Conservation (phyloP, 1,139 yeast species). For the Debaryomyces fabryi region DNA sequence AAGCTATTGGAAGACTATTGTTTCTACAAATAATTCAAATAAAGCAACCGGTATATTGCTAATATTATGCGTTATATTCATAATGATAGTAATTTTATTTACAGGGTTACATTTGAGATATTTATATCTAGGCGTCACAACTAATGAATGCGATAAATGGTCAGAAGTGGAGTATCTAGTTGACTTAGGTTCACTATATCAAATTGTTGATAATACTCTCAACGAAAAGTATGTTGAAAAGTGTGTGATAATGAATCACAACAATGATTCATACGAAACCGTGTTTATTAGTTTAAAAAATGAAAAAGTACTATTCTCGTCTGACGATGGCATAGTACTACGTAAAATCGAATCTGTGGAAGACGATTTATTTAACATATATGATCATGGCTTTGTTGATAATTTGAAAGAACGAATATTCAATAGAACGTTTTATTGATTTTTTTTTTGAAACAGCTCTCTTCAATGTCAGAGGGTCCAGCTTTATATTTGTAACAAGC, state of each 20-base stretch:
- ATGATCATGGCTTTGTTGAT: constrained; percentile 63
- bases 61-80: constrained; percentile 55
- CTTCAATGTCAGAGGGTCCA: too few relatives aligned
- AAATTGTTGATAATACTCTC: constrained; percentile 12
- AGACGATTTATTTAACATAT: constrained; percentile 58
- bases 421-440: constrained; percentile 3
- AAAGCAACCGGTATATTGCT: constrained; percentile 54
- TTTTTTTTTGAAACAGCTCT: neutral
- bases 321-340: constrained; percentile 22
- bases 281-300: constrained; percentile 35
- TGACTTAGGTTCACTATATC: constrained; percentile 34
- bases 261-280: constrained; percentile 7
- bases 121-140: constrained; percentile 82
- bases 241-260: constrained; percentile 14
- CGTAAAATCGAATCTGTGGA: constrained; percentile 39
- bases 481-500: too few relatives aligned
- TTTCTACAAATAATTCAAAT: constrained; percentile 34
- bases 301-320: constrained; percentile 23
- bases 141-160: constrained; percentile 90
- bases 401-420: constrained; percentile 44
- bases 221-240: constrained; percentile 20
- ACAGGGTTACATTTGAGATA: constrained; percentile 61
- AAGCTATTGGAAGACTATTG: constrained; percentile 31
- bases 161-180: constrained; percentile 66
- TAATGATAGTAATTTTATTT: constrained; percentile 59